Evolutionary conservation across 345 rosid genomes (phyloP).

Genomic region (Aethionema arabicum): DNA sequence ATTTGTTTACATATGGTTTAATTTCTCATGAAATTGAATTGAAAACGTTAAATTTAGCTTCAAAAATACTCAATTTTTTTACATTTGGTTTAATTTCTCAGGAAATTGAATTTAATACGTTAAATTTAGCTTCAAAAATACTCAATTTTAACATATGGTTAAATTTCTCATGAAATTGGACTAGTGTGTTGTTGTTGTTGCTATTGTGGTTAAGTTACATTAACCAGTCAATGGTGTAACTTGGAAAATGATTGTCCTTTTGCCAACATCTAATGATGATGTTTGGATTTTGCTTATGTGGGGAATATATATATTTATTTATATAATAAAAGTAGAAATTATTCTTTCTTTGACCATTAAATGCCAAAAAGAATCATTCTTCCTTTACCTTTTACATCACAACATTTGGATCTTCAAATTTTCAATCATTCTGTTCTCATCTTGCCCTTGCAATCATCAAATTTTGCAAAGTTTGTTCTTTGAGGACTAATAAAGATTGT

Average conservation of each 20-base stretch:
- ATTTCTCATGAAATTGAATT: too few species aligned
- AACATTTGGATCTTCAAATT: slow-evolving; percentile 32
- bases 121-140: neutral
- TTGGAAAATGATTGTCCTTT: slow-evolving; percentile 23
- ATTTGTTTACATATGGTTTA: neutral
- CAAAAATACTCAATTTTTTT: neutral
- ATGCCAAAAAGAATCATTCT: slow-evolving; percentile 24
- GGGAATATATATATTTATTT: neutral
- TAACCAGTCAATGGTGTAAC: slow-evolving; percentile 24
- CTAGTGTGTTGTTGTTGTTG: slow-evolving; percentile 7
- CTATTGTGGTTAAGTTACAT: slow-evolving; percentile 1
- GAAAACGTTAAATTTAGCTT: neutral
- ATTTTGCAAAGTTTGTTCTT: neutral
- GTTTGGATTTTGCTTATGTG: slow-evolving; percentile 36
- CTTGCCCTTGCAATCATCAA: slow-evolving; percentile 22
- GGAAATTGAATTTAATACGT: neutral
- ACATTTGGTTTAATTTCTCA: neutral
- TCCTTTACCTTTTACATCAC: neutral
- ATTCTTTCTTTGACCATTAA: slow-evolving; percentile 24
- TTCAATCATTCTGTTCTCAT: slow-evolving; percentile 30
- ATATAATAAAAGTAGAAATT: neutral
- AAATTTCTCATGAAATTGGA: too few species aligned
- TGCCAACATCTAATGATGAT: slow-evolving; percentile 36
- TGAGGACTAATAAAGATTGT: neutral
- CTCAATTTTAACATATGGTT: neutral